phyloP scores from a whole-genome alignment of 495 filamentous ascomycete species.

The Talaromyces nanjingensis region DNA sequence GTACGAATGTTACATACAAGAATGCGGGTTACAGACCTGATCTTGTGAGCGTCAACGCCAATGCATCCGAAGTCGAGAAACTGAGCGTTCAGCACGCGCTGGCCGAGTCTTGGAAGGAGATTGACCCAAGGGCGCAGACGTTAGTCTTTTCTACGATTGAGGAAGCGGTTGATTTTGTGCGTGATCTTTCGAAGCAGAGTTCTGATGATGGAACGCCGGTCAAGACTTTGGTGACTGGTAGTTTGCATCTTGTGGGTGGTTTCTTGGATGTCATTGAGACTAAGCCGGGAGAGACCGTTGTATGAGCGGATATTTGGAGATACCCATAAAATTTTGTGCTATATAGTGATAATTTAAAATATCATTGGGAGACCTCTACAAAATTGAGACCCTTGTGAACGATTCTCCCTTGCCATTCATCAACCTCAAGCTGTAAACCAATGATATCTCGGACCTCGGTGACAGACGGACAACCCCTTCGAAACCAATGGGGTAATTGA shows the following conservation, averaged over 20 bases:
- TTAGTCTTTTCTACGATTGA: slow-evolving; percentile 73
- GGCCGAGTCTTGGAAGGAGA: slow-evolving; percentile 60
- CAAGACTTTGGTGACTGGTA: slow-evolving; percentile 67
- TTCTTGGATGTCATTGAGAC: slow-evolving; percentile 70
- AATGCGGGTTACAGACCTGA: slow-evolving; percentile 64
- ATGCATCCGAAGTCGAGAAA: slow-evolving; percentile 56
- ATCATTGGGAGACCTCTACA: background rate
- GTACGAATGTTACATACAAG: slow-evolving; percentile 77
- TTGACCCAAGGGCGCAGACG: slow-evolving; percentile 56
- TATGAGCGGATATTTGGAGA: background rate
- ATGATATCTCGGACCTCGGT: background rate
- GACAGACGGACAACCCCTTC: background rate
- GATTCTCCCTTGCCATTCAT: background rate
- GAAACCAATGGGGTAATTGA: background rate
- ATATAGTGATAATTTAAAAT: background rate
- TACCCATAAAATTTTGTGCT: background rate
- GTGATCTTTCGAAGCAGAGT: slow-evolving; percentile 40
- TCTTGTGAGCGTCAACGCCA: slow-evolving; percentile 68
- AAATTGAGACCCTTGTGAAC: background rate
- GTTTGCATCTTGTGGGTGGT: slow-evolving; percentile 81
- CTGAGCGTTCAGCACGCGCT: slow-evolving; percentile 70
- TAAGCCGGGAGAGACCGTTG: slow-evolving; percentile 14
- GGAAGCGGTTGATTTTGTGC: slow-evolving; percentile 68
- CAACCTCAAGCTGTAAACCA: background rate
- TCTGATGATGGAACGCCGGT: slow-evolving; percentile 34